Percentiles rank a stretch among this genome's conserved stretches.
Evolutionary conservation across 2,329 filamentous ascomycete genomes (phyloP).

Genomic region (Fonsecaea pedrosoi): DNA sequence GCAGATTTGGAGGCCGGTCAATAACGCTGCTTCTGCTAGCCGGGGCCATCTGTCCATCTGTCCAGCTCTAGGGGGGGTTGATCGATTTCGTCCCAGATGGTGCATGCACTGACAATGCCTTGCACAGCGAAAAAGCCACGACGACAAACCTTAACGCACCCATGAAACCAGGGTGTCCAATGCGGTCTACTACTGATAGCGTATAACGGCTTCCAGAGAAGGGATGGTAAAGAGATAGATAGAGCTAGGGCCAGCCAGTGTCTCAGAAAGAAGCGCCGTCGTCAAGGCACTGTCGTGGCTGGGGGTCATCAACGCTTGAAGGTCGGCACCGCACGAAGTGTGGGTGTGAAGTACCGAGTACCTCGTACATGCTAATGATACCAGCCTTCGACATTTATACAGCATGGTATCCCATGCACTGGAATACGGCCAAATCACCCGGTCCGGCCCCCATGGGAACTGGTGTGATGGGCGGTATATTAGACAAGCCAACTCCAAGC

Average conservation of each 20-base stretch:
- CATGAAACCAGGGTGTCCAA: not conserved
- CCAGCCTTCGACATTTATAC: not conserved
- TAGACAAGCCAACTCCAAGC: not conserved
- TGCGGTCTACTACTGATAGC: not conserved
- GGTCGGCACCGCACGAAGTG: not conserved
- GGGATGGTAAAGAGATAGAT: not conserved
- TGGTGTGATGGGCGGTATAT: not conserved
- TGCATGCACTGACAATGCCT: not conserved
- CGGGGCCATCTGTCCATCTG: not conserved
- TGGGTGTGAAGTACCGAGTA: no score
- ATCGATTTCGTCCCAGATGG: not conserved
- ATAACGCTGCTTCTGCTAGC: not conserved
- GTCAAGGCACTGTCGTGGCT: not conserved
- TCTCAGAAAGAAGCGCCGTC: conserved; percentile 1
- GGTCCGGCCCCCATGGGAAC: not conserved
- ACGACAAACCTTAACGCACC: not conserved
- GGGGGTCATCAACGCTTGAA: not conserved
- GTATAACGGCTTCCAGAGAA: not conserved
- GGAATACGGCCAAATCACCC: not conserved
- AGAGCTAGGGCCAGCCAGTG: not conserved
- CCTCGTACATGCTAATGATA: not conserved
- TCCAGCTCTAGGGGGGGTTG: not conserved
- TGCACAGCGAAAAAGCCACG: not conserved
- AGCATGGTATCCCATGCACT: not conserved
- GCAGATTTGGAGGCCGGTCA: not conserved